Evolutionary conservation across 371 early-diverging fungal genomes (phyloP), one percentile per base, ranked within the genome.

Genomic region (Conidiobolus incongruus): DNA sequence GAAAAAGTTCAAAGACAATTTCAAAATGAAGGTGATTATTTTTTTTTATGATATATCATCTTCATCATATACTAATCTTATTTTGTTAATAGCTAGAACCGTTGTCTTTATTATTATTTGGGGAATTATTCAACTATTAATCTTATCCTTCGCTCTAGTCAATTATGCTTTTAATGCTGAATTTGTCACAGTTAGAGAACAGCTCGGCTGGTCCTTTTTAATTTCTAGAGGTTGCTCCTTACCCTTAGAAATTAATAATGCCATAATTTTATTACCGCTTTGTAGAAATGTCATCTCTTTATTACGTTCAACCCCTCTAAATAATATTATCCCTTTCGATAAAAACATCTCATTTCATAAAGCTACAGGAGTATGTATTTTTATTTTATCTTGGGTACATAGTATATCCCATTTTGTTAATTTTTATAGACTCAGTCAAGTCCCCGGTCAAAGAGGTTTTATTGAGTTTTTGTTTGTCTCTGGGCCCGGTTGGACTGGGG

Each of bases 281-380:
- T 84, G 87, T 59, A 63, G 83, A 11, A 83, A 70, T 34, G 50
- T 78, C 23, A 73, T 85, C 36, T 81, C 86, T 20, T 55, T 63
- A 48, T 54, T 81, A 12, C 64, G 84, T 13, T 61, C 70, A 1
- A 81, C 83, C 15, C 70, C 76, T 38, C 61, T 87, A 29, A 75
- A 70, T 58, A 53, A 68, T n/a, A 60, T 83, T 22, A 66, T 87
- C 16, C 82, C 82, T 10, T 82, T 77, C 47, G 87, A 87, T 63
- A 72, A 81, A 53, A 77, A 75, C 52, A 66, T 78, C 47, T 63
- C 69, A 38, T 84, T 86, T 54, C 87, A 87, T 60, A 82, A 79
- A 55, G 57, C 63, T 35, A 72, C 82, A 44, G 85, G 77, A 19
- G 79, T 70, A 64, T 64, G 68, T 24, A 73, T 87, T 16, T 60